These are phyloP conservation scores for Trichosporon sp. DNA, from an alignment of 1,284 basidiomycete species.

Conservation along the genomic window DNA sequence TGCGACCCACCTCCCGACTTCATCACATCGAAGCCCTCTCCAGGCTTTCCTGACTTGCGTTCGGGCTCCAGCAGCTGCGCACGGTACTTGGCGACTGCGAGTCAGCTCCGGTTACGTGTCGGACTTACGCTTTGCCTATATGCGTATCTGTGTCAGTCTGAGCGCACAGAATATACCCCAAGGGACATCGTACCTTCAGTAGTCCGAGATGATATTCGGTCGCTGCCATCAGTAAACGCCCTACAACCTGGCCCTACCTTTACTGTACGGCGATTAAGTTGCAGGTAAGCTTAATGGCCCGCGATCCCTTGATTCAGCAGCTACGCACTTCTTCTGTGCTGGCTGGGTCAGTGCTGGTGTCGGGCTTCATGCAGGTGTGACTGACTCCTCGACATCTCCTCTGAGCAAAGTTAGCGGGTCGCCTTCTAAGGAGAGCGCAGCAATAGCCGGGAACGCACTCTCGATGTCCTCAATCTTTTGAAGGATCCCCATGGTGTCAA, in stretches of 20 bases:
- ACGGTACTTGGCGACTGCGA: constrained; percentile 70
- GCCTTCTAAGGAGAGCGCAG: neutral
- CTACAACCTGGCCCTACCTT: constrained; percentile 13
- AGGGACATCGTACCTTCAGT: constrained; percentile 31
- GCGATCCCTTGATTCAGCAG: no score
- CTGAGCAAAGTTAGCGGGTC: constrained; percentile 48
- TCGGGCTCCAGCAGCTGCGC: constrained; percentile 82
- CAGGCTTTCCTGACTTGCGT: constrained; percentile 62
- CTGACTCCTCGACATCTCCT: constrained; percentile 92
- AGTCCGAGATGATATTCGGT: constrained; percentile 76
- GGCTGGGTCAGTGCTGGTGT: constrained; percentile 1
- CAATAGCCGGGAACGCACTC: constrained; percentile 54
- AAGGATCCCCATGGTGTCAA: constrained; percentile 68
- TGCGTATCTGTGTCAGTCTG: neutral
- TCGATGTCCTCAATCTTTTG: constrained; percentile 96
- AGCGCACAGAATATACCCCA: no score
- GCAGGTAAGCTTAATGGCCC: neutral
- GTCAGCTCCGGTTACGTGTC: neutral
- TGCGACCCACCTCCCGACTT: constrained; percentile 64
- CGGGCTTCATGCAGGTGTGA: constrained; percentile 17
- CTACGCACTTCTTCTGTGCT: constrained; percentile 82
- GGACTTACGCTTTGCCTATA: constrained; percentile 37
- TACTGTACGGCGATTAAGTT: constrained; percentile 7
- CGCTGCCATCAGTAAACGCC: constrained; percentile 50
- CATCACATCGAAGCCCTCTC: constrained; percentile 87